Evolutionary conservation across 2,329 filamentous ascomycete species (phyloP).

Genomic region (Sporothrix inflata): DNA sequence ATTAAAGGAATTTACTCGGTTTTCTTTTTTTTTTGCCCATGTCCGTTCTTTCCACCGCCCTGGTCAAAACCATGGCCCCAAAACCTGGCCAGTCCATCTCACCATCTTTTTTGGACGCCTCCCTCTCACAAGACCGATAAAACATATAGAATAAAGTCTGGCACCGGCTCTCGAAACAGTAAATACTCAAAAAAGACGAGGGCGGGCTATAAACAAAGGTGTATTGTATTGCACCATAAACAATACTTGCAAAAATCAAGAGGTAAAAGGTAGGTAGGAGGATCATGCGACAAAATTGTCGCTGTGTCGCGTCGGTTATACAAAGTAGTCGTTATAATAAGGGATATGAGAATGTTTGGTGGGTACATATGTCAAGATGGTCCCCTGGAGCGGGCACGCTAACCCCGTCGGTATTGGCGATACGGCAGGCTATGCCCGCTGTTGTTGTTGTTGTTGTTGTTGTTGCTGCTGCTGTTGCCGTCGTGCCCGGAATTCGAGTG

Average conservation of each 20-base stretch:
- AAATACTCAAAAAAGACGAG: neutral
- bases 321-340: neutral
- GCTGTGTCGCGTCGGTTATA: neutral
- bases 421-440: constrained; percentile 11
- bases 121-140: neutral
- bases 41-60: neutral
- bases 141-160: neutral
- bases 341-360: neutral
- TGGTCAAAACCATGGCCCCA: neutral
- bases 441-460: neutral
- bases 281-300: neutral
- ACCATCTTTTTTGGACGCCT: constrained; percentile 3
- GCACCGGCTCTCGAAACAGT: neutral
- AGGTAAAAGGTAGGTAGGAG: neutral
- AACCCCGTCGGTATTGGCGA: constrained; percentile 24
- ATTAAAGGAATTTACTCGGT: neutral
- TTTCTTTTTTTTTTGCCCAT: neutral
- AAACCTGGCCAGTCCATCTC: neutral
- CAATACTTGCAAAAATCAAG: neutral
- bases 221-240: neutral
- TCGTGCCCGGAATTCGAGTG: neutral
- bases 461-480: neutral
- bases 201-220: neutral
- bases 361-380: neutral
- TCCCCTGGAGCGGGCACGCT: neutral